A percentile compares a stretch with the other conserved stretches of the same genome.
These are phyloP conservation scores for Paramyrothecium roridum DNA, from an alignment of 2,329 filamentous ascomycete genomes.

Conservation along the genomic window DNA sequence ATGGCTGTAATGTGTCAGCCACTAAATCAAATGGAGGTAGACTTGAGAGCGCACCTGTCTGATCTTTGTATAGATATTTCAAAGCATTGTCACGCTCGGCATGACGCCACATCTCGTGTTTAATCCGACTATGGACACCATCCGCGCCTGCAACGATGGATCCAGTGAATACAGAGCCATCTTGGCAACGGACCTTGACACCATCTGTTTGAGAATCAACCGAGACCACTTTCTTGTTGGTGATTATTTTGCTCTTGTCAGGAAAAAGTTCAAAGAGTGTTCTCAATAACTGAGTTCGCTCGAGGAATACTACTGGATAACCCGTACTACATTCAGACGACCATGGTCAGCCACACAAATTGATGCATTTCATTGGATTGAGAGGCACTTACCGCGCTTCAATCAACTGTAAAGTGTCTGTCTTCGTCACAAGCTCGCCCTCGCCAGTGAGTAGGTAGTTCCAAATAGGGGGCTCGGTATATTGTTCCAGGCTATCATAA, in stretches of 20 bases:
- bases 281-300: conserved; percentile 28
- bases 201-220: conserved; percentile 5
- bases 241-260: conserved; percentile 19
- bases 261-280: conserved; percentile 27
- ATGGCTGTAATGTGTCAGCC: background rate
- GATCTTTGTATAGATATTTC: conserved; percentile 14
- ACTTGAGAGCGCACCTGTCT: conserved; percentile 4
- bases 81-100: conserved; percentile 10
- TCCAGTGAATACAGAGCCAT: conserved; percentile 24
- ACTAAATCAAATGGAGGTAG: conserved; percentile 3
- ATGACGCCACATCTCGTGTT: conserved; percentile 20
- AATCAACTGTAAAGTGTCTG: conserved; percentile 3
- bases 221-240: conserved; percentile 10
- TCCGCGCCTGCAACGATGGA: conserved; percentile 34
- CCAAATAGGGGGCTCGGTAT: conserved; percentile 6
- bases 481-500: conserved; percentile 15
- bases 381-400: conserved; percentile 8
- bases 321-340: conserved; percentile 2
- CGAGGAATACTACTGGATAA: conserved; percentile 29
- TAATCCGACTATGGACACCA: conserved; percentile 32
- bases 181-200: conserved; percentile 23
- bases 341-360: conserved; percentile 3
- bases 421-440: background rate
- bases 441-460: background rate
- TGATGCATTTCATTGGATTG: conserved; percentile 4